phyloP scores from a whole-genome alignment of 805 yeast genomes.

The Candida sanyiensis region DNA sequence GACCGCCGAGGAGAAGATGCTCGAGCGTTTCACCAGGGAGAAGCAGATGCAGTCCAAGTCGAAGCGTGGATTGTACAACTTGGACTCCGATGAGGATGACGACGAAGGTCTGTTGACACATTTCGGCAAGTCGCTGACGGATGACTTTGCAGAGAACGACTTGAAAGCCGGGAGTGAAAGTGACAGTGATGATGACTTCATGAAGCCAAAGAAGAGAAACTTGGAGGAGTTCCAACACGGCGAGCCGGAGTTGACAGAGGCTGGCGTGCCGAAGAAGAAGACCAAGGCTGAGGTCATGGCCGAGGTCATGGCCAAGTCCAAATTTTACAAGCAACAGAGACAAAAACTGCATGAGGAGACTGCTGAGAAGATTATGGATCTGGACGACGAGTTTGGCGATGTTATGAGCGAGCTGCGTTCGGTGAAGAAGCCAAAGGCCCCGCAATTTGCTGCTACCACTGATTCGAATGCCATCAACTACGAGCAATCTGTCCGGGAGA shows the following conservation, averaged over 20 bases:
- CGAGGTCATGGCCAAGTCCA: constrained; percentile 78
- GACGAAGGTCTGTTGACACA: constrained; percentile 56
- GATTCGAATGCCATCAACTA: constrained; percentile 44
- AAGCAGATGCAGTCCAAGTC: constrained; percentile 49
- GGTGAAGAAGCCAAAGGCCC: constrained; percentile 27
- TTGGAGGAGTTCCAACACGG: constrained; percentile 23
- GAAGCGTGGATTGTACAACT: constrained; percentile 60
- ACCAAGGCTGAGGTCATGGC: constrained; percentile 83
- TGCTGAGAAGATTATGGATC: constrained; percentile 55
- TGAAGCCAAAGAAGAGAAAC: constrained; percentile 31
- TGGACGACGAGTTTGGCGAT: constrained; percentile 71
- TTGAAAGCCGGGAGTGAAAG: constrained; percentile 32
- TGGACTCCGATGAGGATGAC: constrained; percentile 50
- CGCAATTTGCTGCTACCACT: constrained; percentile 22
- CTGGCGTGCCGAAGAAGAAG: constrained; percentile 53
- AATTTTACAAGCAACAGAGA: constrained; percentile 69
- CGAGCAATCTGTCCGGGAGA: constrained; percentile 60
- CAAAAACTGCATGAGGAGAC: constrained; percentile 57
- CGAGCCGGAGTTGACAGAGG: constrained; percentile 37
- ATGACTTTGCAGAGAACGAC: constrained; percentile 47
- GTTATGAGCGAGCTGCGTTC: constrained; percentile 50
- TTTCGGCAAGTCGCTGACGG: constrained; percentile 62
- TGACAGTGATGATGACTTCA: constrained; percentile 32
- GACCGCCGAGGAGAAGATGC: constrained; percentile 89
- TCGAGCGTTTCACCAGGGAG: constrained; percentile 90